A percentile compares a stretch with the other conserved stretches of the same genome.
Evolutionary conservation across 2,329 filamentous ascomycete genomes (phyloP).

Genomic region (Talaromyces islandicus): DNA sequence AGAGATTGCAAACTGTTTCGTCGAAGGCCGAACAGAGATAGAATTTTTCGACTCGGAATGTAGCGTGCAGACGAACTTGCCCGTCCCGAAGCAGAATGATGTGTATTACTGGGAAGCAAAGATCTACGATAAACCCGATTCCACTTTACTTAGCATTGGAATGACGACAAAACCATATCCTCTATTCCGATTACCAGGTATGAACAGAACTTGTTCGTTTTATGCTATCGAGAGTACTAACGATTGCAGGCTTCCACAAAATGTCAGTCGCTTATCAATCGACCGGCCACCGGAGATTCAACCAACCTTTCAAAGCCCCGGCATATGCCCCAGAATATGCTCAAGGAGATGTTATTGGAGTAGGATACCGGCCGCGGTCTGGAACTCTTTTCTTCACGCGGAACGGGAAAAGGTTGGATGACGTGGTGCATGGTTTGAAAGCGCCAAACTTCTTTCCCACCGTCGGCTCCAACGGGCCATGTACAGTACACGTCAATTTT

Average conservation of each 20-base stretch:
- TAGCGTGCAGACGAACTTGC: constrained; percentile 93
- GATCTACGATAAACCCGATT: constrained; percentile 94
- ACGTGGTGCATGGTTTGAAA: constrained; percentile 88
- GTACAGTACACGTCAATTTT: constrained; percentile 91
- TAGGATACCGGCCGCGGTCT: constrained; percentile 89
- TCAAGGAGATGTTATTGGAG: constrained; percentile 92
- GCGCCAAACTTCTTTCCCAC: constrained; percentile 96
- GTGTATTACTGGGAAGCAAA: constrained; percentile 99
- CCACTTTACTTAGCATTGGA: constrained; percentile 79
- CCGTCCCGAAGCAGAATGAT: constrained; percentile 97
- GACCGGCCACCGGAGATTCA: constrained; percentile 76
- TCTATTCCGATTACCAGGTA: constrained; percentile 87
- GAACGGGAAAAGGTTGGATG: constrained; percentile 95
- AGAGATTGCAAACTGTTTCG: constrained; percentile 98
- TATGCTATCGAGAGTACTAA: neutral
- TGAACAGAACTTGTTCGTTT: constrained; percentile 22
- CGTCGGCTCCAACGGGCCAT: constrained; percentile 91
- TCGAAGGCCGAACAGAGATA: constrained; percentile 92
- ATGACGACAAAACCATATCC: constrained; percentile 97
- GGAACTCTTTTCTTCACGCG: constrained; percentile 97
- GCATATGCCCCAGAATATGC: constrained; percentile 77
- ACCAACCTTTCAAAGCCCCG: constrained; percentile 80
- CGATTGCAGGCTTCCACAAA: constrained; percentile 73
- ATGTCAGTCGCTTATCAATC: constrained; percentile 89
- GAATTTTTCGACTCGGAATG: constrained; percentile 99